A percentile compares a stretch with the other conserved stretches of the same genome.
phyloP scores from a whole-genome alignment of 257 asterid species.

The Nicotiana sylvestris region DNA sequence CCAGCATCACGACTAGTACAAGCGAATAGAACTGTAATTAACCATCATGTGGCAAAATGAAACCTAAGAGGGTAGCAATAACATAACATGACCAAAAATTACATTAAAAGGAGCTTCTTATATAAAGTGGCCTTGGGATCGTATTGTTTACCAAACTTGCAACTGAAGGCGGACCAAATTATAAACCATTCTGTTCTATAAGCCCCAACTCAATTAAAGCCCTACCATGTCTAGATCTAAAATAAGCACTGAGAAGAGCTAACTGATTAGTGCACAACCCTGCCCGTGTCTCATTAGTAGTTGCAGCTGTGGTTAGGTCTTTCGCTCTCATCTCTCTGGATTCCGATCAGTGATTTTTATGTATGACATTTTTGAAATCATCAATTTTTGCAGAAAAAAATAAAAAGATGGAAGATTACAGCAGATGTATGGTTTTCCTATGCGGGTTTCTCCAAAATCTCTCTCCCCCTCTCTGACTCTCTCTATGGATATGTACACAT shows the following conservation, averaged over 20 bases:
- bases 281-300: background rate
- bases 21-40: background rate
- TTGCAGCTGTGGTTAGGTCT: background rate
- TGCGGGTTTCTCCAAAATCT: background rate
- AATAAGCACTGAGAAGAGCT: no score
- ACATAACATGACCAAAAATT: constrained; percentile 6
- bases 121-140: background rate
- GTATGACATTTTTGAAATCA: background rate
- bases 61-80: background rate
- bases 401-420: background rate
- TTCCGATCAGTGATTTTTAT: background rate
- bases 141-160: background rate
- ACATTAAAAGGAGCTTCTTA: background rate
- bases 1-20: constrained; percentile 1
- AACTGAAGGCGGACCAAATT: background rate
- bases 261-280: background rate
- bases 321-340: background rate
- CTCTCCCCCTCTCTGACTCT: background rate
- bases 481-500: background rate
- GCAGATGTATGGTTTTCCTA: background rate
- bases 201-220: no score
- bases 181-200: background rate
- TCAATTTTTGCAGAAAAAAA: background rate
- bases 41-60: background rate
- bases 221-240: no score